Conservation (phyloP, 1,284 basidiomycete species). For the Xerocomus amazonicus region DNA sequence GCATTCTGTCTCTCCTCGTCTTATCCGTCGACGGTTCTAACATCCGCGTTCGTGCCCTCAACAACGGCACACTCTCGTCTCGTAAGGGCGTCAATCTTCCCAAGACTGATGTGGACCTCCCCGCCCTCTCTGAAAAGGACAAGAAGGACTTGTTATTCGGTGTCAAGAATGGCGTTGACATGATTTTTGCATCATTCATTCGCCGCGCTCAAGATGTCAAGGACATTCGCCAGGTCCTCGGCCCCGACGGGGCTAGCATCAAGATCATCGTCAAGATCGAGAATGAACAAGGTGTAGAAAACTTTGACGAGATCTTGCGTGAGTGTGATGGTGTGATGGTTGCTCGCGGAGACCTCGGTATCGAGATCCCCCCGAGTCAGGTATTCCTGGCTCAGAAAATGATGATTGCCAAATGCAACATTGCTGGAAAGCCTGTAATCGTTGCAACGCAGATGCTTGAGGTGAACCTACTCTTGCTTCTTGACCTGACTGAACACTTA, state of each 20-base stretch:
- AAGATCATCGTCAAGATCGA: conserved; percentile 99
- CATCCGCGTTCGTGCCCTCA: conserved; percentile 86
- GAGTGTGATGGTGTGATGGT: conserved; percentile 98
- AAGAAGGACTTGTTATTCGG: conserved; percentile 93
- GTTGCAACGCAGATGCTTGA: conserved; percentile 99
- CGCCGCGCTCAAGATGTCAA: conserved; percentile 88
- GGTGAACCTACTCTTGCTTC: conserved; percentile 42
- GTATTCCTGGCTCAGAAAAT: conserved; percentile 99
- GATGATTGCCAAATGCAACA: conserved; percentile 99
- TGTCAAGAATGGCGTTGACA: conserved; percentile 97
- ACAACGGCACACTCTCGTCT: conserved; percentile 91
- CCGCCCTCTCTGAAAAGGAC: conserved; percentile 97
- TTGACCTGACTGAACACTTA: conserved; percentile 12
- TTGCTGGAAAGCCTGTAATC: conserved; percentile 95
- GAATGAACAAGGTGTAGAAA: conserved; percentile 95
- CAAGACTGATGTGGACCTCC: conserved; percentile 97
- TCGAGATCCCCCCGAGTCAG: conserved; percentile 96
- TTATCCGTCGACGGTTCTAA: conserved; percentile 78
- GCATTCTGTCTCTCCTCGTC: conserved; percentile 92
- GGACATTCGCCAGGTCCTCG: conserved; percentile 88
- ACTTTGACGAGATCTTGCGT: conserved; percentile 95
- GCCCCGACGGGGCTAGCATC: conserved; percentile 88
- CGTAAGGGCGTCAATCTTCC: conserved; percentile 99
- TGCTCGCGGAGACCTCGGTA: conserved; percentile 95
- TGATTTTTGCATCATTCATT: conserved; percentile 98